Evolutionary conservation across 2,329 filamentous ascomycete genomes (phyloP), one percentile per base, ranked within the genome.

Genomic region (Xylaria arbuscula): DNA sequence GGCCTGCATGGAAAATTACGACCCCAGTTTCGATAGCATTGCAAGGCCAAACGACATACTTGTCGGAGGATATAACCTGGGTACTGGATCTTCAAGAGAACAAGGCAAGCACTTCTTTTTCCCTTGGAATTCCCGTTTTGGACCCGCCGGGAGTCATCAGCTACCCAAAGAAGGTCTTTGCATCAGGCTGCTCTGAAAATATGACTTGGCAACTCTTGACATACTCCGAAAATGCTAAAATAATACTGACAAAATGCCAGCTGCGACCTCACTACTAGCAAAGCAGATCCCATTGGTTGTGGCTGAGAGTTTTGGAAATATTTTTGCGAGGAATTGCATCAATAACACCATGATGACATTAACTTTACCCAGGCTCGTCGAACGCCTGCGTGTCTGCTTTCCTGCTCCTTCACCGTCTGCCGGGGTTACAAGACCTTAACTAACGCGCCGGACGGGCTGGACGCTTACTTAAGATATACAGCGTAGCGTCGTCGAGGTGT

Each of bases 1-100:
- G 72, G 94, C 94, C 0, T 94, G 92, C 80, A 98, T 98, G 94
- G 88, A 92, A 78, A 98, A 98, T 85, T 98, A 97, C 81, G 95
- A 98, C 10, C 82, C 83, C 0, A n/a, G 32, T 1, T 68, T 68
- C 13, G 0, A 17, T 6, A 24, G n/a, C 0, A 34, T 42, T 2
- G 19, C 53, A 6, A 50, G 42, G 4, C 13, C 42, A 22, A 15
- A 13, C 7, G 58, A 69, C 36, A 53, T 68, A 2, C 24, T 65
- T 0, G 62, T 66, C 0, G 22, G 17, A 0, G 62, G 48, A 0
- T 59, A 13, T 17, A 55, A 40, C 10, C 10, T 42, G 8, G 38
- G 38, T 38, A 38, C 36, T 13, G 36, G 36, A 38, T 38, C 36
- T 38, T 38, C 36, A 38, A 38, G 36, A 38, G 36, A 38, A 38